Conservation (phyloP, 495 filamentous ascomycete genomes). For the Neurospora sublineolata region DNA sequence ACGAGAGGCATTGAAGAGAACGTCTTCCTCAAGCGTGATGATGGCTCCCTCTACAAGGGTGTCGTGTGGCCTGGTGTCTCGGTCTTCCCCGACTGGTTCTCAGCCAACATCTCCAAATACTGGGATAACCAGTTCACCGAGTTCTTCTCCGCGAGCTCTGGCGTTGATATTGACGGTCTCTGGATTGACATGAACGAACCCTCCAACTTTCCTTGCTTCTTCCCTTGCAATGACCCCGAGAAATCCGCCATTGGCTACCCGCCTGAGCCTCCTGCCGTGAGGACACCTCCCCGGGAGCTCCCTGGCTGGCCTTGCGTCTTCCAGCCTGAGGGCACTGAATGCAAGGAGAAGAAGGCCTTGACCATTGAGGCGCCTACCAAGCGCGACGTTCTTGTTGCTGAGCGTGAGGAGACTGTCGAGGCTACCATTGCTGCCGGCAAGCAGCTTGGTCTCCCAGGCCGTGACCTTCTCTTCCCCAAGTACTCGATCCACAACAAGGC, state of each 20-base stretch:
- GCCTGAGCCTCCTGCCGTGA: conserved; percentile 52
- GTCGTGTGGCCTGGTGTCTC: conserved; percentile 81
- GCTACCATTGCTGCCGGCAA: conserved; percentile 16
- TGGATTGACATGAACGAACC: conserved; percentile 90
- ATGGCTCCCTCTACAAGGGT: conserved; percentile 60
- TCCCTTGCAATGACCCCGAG: conserved; percentile 57
- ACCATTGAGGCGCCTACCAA: neutral
- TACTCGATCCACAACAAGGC: conserved; percentile 68
- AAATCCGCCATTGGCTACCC: conserved; percentile 47
- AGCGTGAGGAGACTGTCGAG: neutral
- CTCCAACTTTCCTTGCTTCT: conserved; percentile 51
- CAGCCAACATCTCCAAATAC: conserved; percentile 50
- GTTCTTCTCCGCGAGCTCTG: conserved; percentile 55
- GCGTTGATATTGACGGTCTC: conserved; percentile 72
- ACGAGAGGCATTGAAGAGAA: conserved; percentile 48
- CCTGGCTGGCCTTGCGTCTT: conserved; percentile 64
- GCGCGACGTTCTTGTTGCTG: neutral
- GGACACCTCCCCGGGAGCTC: conserved; percentile 44
- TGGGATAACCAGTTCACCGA: conserved; percentile 61
- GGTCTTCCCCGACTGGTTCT: conserved; percentile 80
- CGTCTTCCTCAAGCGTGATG: conserved; percentile 52
- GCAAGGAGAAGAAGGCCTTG: conserved; percentile 8
- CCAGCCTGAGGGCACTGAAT: conserved; percentile 42
- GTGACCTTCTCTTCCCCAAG: conserved; percentile 58
- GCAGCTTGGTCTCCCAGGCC: conserved; percentile 45